These are phyloP conservation scores for Pseudoperonospora humuli DNA, from an alignment of 352 stramenopile species.

Conservation along the genomic window DNA sequence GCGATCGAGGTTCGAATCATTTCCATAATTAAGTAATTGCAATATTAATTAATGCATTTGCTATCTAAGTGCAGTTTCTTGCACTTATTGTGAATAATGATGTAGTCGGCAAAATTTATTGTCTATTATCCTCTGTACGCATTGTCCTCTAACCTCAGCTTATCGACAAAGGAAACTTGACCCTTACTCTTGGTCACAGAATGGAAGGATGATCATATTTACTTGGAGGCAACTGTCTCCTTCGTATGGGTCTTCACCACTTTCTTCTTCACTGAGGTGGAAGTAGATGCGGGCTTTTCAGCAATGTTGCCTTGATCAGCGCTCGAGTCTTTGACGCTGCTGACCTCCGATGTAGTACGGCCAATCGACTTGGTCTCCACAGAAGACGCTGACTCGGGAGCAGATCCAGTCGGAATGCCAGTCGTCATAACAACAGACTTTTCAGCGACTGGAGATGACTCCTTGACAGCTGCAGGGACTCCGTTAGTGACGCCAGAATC, in stretches of 20 bases:
- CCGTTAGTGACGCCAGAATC: conserved; percentile 5
- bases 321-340: conserved; percentile 16
- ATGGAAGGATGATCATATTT: conserved; percentile 20
- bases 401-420: conserved; percentile 11
- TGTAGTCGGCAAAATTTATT: too few species aligned
- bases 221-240: conserved; percentile 15
- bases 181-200: conserved; percentile 7
- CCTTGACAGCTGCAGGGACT: not conserved
- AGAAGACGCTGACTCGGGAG: not conserved
- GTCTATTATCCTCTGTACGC: too few species aligned
- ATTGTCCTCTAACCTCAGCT: not conserved
- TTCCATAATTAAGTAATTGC: too few species aligned
- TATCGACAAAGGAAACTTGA: conserved; percentile 16
- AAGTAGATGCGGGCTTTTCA: conserved; percentile 6
- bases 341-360: conserved; percentile 25
- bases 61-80: too few species aligned
- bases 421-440: not conserved
- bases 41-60: too few species aligned
- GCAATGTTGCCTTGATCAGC: conserved; percentile 10
- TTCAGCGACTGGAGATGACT: not conserved
- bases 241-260: conserved; percentile 5
- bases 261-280: conserved; percentile 19
- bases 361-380: conserved; percentile 18
- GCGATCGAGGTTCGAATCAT: too few species aligned
- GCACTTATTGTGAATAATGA: too few species aligned